Percentiles rank a stretch among this genome's conserved stretches.
Evolutionary conservation across 306 rosid species (phyloP).

Genomic region (Gleditsia sinensis): DNA sequence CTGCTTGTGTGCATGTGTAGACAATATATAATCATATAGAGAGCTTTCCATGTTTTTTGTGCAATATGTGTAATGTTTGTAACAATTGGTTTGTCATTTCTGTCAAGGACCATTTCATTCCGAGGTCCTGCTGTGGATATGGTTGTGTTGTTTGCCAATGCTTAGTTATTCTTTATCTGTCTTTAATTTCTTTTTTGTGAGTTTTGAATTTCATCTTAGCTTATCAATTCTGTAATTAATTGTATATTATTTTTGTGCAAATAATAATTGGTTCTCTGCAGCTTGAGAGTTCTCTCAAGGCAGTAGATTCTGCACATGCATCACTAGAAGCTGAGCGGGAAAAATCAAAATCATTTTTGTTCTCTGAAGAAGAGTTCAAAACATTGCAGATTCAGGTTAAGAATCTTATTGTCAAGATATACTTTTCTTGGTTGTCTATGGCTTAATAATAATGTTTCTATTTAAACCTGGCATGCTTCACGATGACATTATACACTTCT

Average conservation of each 20-base stretch:
- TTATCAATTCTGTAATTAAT: not conserved
- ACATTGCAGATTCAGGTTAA: slow-evolving; percentile 92
- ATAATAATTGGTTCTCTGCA: slow-evolving; percentile 32
- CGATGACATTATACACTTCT: not conserved
- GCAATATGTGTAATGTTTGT: no score
- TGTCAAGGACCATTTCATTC: no score
- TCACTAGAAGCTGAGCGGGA: slow-evolving; percentile 77
- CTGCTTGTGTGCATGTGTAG: no score
- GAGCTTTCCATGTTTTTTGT: no score
- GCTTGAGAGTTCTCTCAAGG: slow-evolving; percentile 89
- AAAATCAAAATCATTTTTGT: slow-evolving; percentile 71
- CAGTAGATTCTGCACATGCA: slow-evolving; percentile 75
- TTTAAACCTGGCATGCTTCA: not conserved
- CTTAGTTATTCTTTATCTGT: no score
- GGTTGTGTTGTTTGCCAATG: no score
- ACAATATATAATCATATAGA: no score
- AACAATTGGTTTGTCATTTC: no score
- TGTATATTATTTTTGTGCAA: not conserved
- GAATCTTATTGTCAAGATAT: not conserved
- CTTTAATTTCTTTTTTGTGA: no score
- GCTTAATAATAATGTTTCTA: not conserved
- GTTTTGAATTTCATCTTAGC: not conserved
- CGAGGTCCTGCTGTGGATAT: no score
- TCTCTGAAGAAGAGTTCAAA: slow-evolving; percentile 85
- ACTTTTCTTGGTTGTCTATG: not conserved